Conservation (phyloP, 2,329 filamentous ascomycete genomes). For the Pseudogymnoascus sp. region DNA sequence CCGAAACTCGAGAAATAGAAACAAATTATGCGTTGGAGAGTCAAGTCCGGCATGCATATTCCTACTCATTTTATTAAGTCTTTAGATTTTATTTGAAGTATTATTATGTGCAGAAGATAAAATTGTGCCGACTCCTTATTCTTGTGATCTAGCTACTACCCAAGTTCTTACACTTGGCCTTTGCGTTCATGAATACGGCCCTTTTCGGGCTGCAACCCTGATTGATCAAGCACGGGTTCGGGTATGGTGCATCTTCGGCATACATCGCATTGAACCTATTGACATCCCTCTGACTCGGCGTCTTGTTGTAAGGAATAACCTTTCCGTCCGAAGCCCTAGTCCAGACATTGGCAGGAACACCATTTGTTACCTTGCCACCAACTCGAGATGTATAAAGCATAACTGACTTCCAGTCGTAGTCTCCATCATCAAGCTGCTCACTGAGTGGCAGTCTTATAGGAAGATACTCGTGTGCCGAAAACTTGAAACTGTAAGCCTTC, state of each 20-base stretch:
- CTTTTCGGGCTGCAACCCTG: not conserved
- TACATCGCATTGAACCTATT: slow-evolving; percentile 8
- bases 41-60: not conserved
- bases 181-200: not conserved
- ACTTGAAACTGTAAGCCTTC: not conserved
- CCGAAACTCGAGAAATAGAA: not conserved
- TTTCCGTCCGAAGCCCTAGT: not conserved
- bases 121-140: not conserved
- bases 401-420: slow-evolving; percentile 7
- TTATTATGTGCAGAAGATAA: not conserved
- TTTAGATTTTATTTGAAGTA: not conserved
- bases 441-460: not conserved
- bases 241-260: not conserved
- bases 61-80: not conserved
- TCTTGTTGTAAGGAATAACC: not conserved
- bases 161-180: slow-evolving; percentile 7
- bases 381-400: slow-evolving; percentile 8
- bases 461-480: not conserved
- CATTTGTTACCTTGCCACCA: not conserved
- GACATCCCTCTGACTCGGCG: slow-evolving; percentile 3
- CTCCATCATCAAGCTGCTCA: not conserved
- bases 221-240: slow-evolving; percentile 8
- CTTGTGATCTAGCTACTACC: not conserved
- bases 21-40: too few relatives aligned
- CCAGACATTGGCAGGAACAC: not conserved